phyloP scores from a whole-genome alignment of 23 red algal genomes.

The Chondrus crispus region DNA sequence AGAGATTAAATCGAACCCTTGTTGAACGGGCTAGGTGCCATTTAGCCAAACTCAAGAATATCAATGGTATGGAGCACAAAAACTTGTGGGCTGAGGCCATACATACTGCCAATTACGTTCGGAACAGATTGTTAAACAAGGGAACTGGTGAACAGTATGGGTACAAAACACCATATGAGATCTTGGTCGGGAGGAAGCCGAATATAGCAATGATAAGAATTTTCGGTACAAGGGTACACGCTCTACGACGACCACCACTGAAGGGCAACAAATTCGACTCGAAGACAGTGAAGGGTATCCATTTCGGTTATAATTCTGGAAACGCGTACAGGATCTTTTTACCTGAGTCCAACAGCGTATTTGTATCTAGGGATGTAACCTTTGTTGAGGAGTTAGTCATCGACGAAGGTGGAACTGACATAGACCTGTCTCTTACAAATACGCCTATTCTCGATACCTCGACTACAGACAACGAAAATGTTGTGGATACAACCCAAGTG shows the following conservation, averaged over 20 bases:
- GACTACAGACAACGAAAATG: no score
- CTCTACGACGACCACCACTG: no score
- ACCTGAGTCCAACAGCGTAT: not conserved
- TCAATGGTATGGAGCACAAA: not conserved
- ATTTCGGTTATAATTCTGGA: constrained; percentile 3
- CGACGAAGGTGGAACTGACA: no score
- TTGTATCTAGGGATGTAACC: not conserved
- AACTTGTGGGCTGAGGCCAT: not conserved
- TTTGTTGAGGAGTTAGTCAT: not conserved
- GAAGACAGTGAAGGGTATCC: not conserved
- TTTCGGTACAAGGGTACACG: not conserved
- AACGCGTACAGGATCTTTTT: not conserved
- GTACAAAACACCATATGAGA: not conserved
- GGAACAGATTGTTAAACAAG: not conserved
- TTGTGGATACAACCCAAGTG: no score
- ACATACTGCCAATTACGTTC: not conserved
- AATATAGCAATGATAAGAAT: not conserved
- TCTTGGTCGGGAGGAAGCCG: not conserved
- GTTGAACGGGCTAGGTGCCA: not conserved
- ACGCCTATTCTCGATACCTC: no score
- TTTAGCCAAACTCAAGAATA: not conserved
- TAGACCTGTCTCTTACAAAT: no score
- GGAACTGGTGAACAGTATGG: not conserved
- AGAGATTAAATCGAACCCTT: not conserved
- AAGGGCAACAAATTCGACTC: not conserved